Conservation (phyloP, 2,329 filamentous ascomycete species). For the Fusarium nelsonii region DNA sequence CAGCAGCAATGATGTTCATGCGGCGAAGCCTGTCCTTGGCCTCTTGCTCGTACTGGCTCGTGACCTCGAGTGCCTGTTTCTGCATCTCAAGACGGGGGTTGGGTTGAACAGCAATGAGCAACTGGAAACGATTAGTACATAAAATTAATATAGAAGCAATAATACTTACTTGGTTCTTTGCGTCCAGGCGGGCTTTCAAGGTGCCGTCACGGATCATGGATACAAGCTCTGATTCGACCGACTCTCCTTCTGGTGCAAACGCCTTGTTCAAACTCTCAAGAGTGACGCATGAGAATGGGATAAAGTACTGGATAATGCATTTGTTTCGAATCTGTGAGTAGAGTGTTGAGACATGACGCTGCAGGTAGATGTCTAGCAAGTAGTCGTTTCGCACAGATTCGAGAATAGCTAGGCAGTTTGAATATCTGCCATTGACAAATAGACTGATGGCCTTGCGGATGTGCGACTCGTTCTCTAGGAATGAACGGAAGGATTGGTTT, state of each 20-base stretch:
- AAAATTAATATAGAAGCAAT: neutral
- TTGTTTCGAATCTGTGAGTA: constrained; percentile 85
- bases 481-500: constrained; percentile 83
- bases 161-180: constrained; percentile 75
- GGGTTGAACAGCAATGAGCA: constrained; percentile 78
- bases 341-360: constrained; percentile 76
- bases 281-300: constrained; percentile 89
- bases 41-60: constrained; percentile 78
- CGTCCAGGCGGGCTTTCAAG: constrained; percentile 85
- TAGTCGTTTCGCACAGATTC: constrained; percentile 87
- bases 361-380: constrained; percentile 88
- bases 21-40: constrained; percentile 81
- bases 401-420: constrained; percentile 83
- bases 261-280: constrained; percentile 81
- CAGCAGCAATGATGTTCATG: constrained; percentile 80
- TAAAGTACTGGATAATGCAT: constrained; percentile 92
- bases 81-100: constrained; percentile 79
- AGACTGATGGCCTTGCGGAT: constrained; percentile 90
- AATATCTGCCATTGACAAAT: constrained; percentile 92
- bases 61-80: constrained; percentile 73
- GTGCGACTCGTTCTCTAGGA: constrained; percentile 92
- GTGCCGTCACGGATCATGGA: constrained; percentile 79
- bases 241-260: constrained; percentile 74
- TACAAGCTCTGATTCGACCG: constrained; percentile 80
- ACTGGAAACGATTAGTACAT: constrained; percentile 54